Conservation (phyloP, 2,329 filamentous ascomycete species). For the Exophiala lecanii-corni region DNA sequence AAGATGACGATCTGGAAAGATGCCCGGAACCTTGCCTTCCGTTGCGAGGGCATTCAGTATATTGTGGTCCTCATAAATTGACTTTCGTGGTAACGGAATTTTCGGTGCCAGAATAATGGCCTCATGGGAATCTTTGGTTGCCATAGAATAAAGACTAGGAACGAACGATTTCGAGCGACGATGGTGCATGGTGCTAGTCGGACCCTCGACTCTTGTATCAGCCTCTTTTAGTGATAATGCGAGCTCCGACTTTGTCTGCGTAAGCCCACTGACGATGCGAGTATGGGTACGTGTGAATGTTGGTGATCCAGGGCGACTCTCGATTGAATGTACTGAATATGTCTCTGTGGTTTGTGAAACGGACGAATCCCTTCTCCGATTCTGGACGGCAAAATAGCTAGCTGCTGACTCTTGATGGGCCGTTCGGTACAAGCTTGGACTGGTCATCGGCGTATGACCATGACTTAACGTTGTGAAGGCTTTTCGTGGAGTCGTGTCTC, state of each 20-base stretch:
- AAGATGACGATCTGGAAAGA: constrained; percentile 43
- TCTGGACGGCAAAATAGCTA: constrained; percentile 35
- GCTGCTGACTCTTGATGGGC: constrained; percentile 14
- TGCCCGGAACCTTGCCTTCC: constrained; percentile 42
- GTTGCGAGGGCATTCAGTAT: constrained; percentile 40
- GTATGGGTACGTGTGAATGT: constrained; percentile 37
- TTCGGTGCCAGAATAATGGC: constrained; percentile 38
- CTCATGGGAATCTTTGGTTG: constrained; percentile 39
- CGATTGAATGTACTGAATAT: constrained; percentile 35
- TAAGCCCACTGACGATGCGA: constrained; percentile 41
- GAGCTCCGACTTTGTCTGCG: constrained; percentile 39
- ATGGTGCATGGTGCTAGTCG: constrained; percentile 28
- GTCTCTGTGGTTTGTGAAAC: constrained; percentile 39
- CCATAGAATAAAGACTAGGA: constrained; percentile 44
- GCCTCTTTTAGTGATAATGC: constrained; percentile 34
- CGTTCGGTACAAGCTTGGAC: constrained; percentile 17
- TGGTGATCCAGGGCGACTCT: constrained; percentile 36
- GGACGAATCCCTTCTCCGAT: constrained; percentile 38
- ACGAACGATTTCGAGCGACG: constrained; percentile 36
- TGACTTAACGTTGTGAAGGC: constrained; percentile 14
- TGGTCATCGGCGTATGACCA: constrained; percentile 19
- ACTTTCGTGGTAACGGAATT: constrained; percentile 37
- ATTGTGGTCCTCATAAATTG: constrained; percentile 43
- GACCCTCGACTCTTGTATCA: constrained; percentile 26
- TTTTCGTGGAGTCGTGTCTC: constrained; percentile 14